Percentiles rank a stretch among this genome's conserved stretches.
Conservation (phyloP, 2,329 filamentous ascomycete genomes). For the Exophiala xenobiotica region DNA sequence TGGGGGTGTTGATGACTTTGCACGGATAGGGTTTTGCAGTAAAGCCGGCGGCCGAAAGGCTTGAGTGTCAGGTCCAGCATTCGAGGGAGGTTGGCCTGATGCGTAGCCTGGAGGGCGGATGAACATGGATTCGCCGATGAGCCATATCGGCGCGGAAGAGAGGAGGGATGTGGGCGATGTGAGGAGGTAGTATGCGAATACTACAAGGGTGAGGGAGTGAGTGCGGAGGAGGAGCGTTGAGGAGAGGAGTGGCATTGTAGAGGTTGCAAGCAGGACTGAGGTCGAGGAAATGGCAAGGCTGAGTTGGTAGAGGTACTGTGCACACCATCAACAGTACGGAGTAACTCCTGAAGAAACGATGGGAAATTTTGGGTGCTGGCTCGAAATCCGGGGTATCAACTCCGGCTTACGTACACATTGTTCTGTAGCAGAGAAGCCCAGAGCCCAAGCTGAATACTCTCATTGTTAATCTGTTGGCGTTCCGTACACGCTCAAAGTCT, state of each 20-base stretch:
- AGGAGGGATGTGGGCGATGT: slow-evolving; percentile 21
- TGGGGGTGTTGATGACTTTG: background rate
- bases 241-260: slow-evolving; percentile 27
- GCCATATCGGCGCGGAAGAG: slow-evolving; percentile 26
- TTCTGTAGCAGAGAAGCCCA: slow-evolving; percentile 26
- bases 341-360: too few relatives aligned
- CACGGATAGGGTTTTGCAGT: background rate
- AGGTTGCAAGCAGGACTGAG: background rate
- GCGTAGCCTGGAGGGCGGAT: slow-evolving; percentile 25
- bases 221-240: slow-evolving; percentile 27
- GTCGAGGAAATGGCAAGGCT: background rate
- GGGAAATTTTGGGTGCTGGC: too few relatives aligned
- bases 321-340: slow-evolving; percentile 23
- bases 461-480: slow-evolving; percentile 30
- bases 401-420: too few relatives aligned
- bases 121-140: slow-evolving; percentile 29
- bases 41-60: slow-evolving; percentile 3
- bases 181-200: slow-evolving; percentile 26
- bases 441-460: slow-evolving; percentile 38
- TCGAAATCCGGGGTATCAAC: too few relatives aligned
- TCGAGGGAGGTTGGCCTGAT: slow-evolving; percentile 3
- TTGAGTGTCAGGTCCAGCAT: background rate
- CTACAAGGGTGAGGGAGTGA: slow-evolving; percentile 20
- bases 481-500: slow-evolving; percentile 28
- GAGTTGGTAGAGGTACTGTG: background rate